Percentiles rank a stretch among this genome's conserved stretches.
These are phyloP conservation scores for Pythium guiyangense DNA, from an alignment of 352 stramenopile species.

Conservation along the genomic window DNA sequence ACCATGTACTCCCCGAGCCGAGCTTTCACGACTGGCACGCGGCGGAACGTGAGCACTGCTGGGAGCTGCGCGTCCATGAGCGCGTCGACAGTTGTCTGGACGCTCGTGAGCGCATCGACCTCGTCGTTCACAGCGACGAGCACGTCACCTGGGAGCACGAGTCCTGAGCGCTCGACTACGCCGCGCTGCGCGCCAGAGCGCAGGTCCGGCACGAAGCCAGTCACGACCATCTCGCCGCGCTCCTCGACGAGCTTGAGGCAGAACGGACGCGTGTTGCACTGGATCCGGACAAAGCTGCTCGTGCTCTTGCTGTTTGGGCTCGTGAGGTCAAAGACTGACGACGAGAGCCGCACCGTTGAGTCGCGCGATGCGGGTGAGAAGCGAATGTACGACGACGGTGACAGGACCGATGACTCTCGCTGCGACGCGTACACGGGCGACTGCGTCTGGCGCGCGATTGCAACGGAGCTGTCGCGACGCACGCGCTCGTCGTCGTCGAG, in stretches of 20 bases:
- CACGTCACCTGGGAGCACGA: constrained; percentile 49
- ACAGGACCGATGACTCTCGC: background rate
- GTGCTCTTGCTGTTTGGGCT: constrained; percentile 5
- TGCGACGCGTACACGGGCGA: background rate
- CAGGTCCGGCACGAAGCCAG: constrained; percentile 33
- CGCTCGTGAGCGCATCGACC: constrained; percentile 32
- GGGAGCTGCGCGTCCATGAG: constrained; percentile 38
- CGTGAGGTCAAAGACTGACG: background rate
- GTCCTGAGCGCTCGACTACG: constrained; percentile 31
- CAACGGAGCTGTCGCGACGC: background rate
- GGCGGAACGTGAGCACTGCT: constrained; percentile 49
- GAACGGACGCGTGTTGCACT: constrained; percentile 41
- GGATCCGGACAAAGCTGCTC: constrained; percentile 39
- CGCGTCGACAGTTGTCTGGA: constrained; percentile 33
- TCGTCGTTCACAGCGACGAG: constrained; percentile 59
- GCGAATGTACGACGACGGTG: background rate
- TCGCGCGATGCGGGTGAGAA: background rate
- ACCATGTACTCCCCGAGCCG: constrained; percentile 57
- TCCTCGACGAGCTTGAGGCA: constrained; percentile 37
- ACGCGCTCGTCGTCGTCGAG: constrained; percentile 15
- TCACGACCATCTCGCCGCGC: constrained; percentile 41
- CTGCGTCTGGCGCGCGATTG: background rate
- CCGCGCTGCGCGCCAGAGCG: constrained; percentile 16
- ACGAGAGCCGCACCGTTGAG: background rate
- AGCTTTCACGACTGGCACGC: constrained; percentile 29